These are phyloP conservation scores for Solidago caesia DNA, from an alignment of 129 eudicot species.

Conservation along the genomic window DNA sequence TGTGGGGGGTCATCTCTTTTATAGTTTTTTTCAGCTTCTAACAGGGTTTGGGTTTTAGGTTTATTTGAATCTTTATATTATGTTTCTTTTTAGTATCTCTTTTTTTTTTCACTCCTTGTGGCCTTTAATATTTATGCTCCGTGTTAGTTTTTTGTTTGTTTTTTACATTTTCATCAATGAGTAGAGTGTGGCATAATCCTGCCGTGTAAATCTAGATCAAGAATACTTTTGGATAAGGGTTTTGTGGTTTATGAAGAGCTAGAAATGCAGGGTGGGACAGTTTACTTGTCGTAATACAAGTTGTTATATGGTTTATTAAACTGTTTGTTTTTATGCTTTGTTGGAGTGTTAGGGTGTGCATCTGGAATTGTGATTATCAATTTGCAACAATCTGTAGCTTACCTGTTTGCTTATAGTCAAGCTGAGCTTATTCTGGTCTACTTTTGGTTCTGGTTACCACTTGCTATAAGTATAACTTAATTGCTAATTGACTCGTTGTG, in stretches of 20 bases:
- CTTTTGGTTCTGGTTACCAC: too few relatives aligned
- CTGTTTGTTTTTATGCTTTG: background rate
- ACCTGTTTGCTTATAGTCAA: too few relatives aligned
- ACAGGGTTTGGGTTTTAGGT: constrained; percentile 29
- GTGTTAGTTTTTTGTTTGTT: background rate
- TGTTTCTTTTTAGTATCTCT: constrained; percentile 12
- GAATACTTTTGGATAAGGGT: background rate
- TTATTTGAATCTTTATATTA: constrained; percentile 9
- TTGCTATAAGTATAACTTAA: too few relatives aligned
- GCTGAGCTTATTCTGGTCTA: too few relatives aligned
- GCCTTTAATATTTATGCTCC: background rate
- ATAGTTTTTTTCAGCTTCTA: constrained; percentile 26
- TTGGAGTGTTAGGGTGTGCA: background rate
- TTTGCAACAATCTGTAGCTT: too few relatives aligned
- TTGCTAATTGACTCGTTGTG: too few relatives aligned
- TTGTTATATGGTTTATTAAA: too few relatives aligned
- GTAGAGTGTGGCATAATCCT: constrained; percentile 18
- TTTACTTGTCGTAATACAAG: constrained; percentile 2
- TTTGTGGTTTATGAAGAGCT: constrained; percentile 5
- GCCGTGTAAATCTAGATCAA: constrained; percentile 14
- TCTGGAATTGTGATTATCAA: too few relatives aligned
- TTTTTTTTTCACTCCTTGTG: constrained; percentile 7
- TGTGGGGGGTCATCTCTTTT: constrained; percentile 16
- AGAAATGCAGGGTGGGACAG: background rate
- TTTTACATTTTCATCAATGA: background rate